Base-by-base conservation (phyloP, 169 alveolate genomes). In the Eimeria sp. region DNA sequence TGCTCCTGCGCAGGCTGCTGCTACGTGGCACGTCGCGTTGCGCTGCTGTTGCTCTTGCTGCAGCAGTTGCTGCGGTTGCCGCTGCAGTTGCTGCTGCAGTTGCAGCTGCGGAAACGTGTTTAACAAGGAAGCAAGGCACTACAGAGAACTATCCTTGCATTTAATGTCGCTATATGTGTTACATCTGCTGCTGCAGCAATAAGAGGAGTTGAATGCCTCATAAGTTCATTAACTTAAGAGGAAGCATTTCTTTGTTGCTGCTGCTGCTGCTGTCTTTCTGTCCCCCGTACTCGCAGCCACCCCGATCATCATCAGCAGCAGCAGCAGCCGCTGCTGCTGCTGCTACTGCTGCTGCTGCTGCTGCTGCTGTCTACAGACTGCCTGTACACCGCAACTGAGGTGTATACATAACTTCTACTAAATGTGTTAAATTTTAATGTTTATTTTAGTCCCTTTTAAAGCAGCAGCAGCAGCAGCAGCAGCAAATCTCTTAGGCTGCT, bases 31-130 rank as follows among this genome's bases (percentile, higher is more conserved):
- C 86, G 51, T 20, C 45, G 20, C 11, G 43, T 75, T 10, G 16
- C 11, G 86, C 86, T 75, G 49, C 86, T 47, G 40, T 67, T 18
- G 67, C 58, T 6, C 16, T 40, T 11, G 47, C 58, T 43, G 65
- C 47, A 6, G 65, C 67, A 0, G 89, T 4, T 78, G 89, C 89
- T 78, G 89, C 63, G 0, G 89, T 63, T 43, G 65, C 63, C 4
- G 65, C 63, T 78, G 89, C 89, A 43, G 89, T 27, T 78, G 89
- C 89, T 78, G 89, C 65, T 43, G 65, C 40, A 34, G 40, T 34
- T 34, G 40, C 40, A 34, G 40, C 87, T 13, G 89, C 6, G 51
- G 34, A 75, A 10, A 6, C 25, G 30, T 22, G 45, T 27, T 30
- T 30, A n/a, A 67, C 78, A 67, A 25, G 20, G 78, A 11, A 67